Percentiles rank a stretch among this genome's conserved stretches.
Evolutionary conservation across 2,329 filamentous ascomycete genomes (phyloP).

Genomic region (Colletotrichum karsti): DNA sequence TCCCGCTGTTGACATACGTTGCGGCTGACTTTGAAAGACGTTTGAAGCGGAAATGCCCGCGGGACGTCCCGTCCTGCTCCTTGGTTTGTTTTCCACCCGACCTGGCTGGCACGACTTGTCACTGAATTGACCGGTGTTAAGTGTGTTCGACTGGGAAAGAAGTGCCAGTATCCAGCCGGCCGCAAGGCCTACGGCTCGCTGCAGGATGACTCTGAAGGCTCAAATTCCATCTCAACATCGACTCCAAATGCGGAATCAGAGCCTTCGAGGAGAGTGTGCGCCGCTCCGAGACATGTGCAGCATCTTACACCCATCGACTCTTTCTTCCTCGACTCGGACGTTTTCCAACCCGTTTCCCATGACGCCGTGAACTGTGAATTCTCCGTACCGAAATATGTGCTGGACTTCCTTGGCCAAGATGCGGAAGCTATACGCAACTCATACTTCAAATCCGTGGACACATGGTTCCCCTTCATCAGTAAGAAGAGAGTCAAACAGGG

Average conservation of each 20-base stretch:
- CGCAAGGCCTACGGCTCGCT: slow-evolving; percentile 4
- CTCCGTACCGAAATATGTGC: not conserved
- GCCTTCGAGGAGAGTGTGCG: not conserved
- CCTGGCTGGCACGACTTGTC: not conserved
- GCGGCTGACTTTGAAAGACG: not conserved
- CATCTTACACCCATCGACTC: slow-evolving; percentile 22
- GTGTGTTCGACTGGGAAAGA: slow-evolving; percentile 34
- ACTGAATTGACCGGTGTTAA: not conserved
- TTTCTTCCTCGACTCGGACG: slow-evolving; percentile 34
- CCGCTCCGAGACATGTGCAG: not conserved
- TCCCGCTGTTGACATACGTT: not conserved
- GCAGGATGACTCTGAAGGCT: not conserved
- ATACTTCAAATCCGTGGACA: slow-evolving; percentile 33
- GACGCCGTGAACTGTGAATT: not conserved
- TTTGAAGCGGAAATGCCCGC: slow-evolving; percentile 24
- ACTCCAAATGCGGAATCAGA: not conserved
- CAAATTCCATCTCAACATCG: not conserved
- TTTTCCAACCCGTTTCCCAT: slow-evolving; percentile 25
- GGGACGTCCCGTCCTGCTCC: slow-evolving; percentile 31
- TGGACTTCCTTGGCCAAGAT: not conserved
- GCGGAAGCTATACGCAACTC: slow-evolving; percentile 8
- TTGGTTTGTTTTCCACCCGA: slow-evolving; percentile 21
- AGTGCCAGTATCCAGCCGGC: slow-evolving; percentile 32
- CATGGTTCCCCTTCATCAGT: slow-evolving; percentile 35
- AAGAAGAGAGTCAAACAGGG: slow-evolving; percentile 24